Conservation (phyloP, 192 early-diverging fungal genomes). For the Gonapodya prolifera region DNA sequence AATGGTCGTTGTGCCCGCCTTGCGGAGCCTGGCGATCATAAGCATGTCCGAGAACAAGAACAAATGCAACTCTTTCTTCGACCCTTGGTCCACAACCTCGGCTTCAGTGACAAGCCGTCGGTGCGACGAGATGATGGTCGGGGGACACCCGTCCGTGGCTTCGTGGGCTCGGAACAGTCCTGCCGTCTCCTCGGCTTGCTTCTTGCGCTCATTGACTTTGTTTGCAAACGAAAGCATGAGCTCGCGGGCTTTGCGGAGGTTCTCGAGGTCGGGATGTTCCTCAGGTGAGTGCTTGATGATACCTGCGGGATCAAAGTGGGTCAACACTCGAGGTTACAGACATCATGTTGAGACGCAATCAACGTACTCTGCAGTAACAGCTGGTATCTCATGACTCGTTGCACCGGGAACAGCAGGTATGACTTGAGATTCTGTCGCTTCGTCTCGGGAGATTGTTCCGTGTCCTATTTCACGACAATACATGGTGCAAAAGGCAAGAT, state of each 20-base stretch:
- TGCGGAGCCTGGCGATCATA: not conserved
- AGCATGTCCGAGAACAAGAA: slow-evolving; percentile 3
- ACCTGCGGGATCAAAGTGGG: not conserved
- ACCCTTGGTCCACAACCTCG: slow-evolving; percentile 17
- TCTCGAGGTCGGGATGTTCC: slow-evolving; percentile 28
- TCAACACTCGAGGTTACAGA: not conserved
- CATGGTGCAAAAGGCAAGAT: not conserved
- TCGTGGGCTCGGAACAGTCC: slow-evolving; percentile 36
- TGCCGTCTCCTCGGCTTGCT: slow-evolving; percentile 27
- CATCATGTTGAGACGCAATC: too few relatives aligned
- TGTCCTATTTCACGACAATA: not conserved
- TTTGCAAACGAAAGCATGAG: slow-evolving; percentile 27
- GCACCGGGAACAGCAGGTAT: slow-evolving; percentile 12
- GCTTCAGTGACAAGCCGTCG: slow-evolving; percentile 28
- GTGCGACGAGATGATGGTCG: slow-evolving; percentile 25
- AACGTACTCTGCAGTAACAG: slow-evolving; percentile 20
- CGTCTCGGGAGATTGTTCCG: slow-evolving; percentile 8
- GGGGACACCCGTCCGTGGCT: slow-evolving; percentile 38
- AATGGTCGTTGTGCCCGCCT: slow-evolving; percentile 1
- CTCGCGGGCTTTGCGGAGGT: slow-evolving; percentile 23
- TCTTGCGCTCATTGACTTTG: slow-evolving; percentile 39
- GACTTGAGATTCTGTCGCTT: slow-evolving; percentile 7
- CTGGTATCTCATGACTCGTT: slow-evolving; percentile 12
- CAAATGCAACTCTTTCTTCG: not conserved
- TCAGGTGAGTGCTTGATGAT: slow-evolving; percentile 26